Base-by-base conservation (phyloP, 2,329 filamentous ascomycete genomes). In the Diaporthe ilicicola region DNA sequence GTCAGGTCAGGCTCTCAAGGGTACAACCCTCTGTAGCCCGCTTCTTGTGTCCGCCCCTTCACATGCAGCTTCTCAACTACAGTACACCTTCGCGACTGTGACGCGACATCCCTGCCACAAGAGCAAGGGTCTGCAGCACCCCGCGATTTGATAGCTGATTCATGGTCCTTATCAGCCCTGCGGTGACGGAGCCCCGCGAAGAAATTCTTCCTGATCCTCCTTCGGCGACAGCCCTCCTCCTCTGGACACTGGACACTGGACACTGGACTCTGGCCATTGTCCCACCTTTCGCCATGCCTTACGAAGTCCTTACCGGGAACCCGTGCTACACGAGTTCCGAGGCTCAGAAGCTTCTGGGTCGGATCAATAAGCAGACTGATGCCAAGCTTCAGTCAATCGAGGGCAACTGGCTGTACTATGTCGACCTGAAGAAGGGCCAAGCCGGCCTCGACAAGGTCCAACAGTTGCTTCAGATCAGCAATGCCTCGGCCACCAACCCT, bases 371-470 rank as follows among this genome's bases (percentile, higher is more conserved):
- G 73, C 67, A 78, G 77, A 34, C 73, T 70, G 62, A 71, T 64
- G 69, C 73, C 68, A 67, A 84, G 77, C 84, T 89, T 72, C 81
- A 82, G 72, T 80, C 80, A 67, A 82, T 91, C 73, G 79, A 82
- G 22, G 88, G 88, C 69, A 83, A 84, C 69, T 90, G 88, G 86
- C 80, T 89, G 70, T 93, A 93, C 84, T 93, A 93, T 77, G 85
- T 93, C 70, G 86, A 91, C 78, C 84, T 91, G 73, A 85, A 85
- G 73, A 84, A 85, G 73, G 79, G 82, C 61, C 81, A 87, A 71
- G 77, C 80, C 39, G 74, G 77, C 37, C 79, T 82, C 72, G 80
- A 89, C 81, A 76, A 82, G 80, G 75, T 82, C 76, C 79, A 82
- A 77, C 83, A 82, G 76, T 82, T 88, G 65, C 82, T 88, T 34